A percentile compares a stretch with the other conserved stretches of the same genome.
Evolutionary conservation across 1,284 basidiomycete species (phyloP).

Genomic region (Paramarasmius palmivorus): DNA sequence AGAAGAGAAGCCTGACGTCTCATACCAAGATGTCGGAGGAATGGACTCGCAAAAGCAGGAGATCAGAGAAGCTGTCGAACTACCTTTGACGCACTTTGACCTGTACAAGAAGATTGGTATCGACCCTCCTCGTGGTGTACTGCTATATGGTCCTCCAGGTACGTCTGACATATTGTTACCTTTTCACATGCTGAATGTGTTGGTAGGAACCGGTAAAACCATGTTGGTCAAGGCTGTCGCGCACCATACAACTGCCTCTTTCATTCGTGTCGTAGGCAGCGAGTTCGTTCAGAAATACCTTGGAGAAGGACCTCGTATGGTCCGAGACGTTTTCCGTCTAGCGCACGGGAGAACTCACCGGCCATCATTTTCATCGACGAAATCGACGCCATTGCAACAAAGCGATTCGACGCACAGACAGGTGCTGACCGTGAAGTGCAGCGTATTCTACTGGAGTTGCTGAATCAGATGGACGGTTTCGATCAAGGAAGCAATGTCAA

Average conservation of each 20-base stretch:
- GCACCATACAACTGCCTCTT: constrained; percentile 94
- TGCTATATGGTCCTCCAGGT: constrained; percentile 94
- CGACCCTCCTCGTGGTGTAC: constrained; percentile 93
- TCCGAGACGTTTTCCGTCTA: constrained; percentile 97
- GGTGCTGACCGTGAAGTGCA: constrained; percentile 99
- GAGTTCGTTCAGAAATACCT: constrained; percentile 99
- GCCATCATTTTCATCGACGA: constrained; percentile 99
- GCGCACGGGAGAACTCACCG: constrained; percentile 96
- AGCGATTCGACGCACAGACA: constrained; percentile 99
- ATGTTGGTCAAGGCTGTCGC: constrained; percentile 99
- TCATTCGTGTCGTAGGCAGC: constrained; percentile 97
- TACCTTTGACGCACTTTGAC: constrained; percentile 97
- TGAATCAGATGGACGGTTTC: constrained; percentile 99
- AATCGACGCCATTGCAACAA: constrained; percentile 99
- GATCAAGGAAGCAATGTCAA: constrained; percentile 99
- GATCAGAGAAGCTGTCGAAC: constrained; percentile 97
- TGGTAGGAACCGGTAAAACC: constrained; percentile 93
- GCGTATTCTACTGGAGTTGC: constrained; percentile 95
- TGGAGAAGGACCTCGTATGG: constrained; percentile 99
- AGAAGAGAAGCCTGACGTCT: constrained; percentile 93
- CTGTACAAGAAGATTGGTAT: constrained; percentile 99
- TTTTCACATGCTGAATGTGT: neutral
- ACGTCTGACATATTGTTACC: constrained; percentile 21
- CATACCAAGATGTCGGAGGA: constrained; percentile 92
- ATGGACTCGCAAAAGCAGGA: constrained; percentile 99